These are phyloP conservation scores for Hypericum androsaemum DNA, from an alignment of 345 rosid genomes.

Conservation along the genomic window DNA sequence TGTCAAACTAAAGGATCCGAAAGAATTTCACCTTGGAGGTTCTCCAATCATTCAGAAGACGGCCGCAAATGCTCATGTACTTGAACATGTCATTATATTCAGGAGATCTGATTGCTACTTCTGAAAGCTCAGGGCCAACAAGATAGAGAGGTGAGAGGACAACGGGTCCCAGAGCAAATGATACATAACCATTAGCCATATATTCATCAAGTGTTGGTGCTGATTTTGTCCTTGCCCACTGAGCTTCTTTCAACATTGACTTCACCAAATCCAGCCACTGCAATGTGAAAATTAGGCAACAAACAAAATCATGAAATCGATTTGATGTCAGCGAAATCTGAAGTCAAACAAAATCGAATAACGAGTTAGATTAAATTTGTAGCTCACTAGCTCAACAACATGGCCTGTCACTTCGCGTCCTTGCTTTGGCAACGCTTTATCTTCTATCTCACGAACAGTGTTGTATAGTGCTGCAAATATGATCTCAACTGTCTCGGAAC, in stretches of 20 bases:
- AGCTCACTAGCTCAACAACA: slow-evolving; percentile 45
- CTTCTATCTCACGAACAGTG: slow-evolving; percentile 64
- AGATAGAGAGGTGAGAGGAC: slow-evolving; percentile 69
- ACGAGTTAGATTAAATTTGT: too few species aligned
- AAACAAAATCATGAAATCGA: too few species aligned
- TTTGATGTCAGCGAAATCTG: not conserved
- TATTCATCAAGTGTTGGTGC: slow-evolving; percentile 64
- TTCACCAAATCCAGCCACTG: slow-evolving; percentile 78
- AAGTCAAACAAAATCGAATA: not conserved
- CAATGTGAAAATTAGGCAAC: slow-evolving; percentile 21
- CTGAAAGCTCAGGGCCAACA: slow-evolving; percentile 55
- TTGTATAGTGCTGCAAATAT: slow-evolving; percentile 55
- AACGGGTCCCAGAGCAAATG: slow-evolving; percentile 81
- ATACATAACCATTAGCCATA: slow-evolving; percentile 50
- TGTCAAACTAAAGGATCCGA: not conserved
- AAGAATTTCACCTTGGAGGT: slow-evolving; percentile 43
- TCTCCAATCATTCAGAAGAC: slow-evolving; percentile 68
- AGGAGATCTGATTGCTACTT: slow-evolving; percentile 26
- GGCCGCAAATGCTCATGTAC: too few species aligned
- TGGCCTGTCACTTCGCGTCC: slow-evolving; percentile 45
- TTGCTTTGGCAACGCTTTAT: slow-evolving; percentile 49
- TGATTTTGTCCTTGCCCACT: slow-evolving; percentile 40
- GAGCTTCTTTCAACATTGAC: slow-evolving; percentile 56
- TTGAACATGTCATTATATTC: slow-evolving; percentile 36
- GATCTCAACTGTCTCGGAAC: slow-evolving; percentile 72